Evolutionary conservation across 129 eudicot genomes (phyloP).

Genomic region (Daucus carota): DH1_v3.0 NC_030381.2:50481001-50481500

Average conservation of each 20-base stretch:
- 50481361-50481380: constrained; percentile 18
- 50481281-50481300: background rate
- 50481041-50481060: constrained; percentile 21
- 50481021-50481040: constrained; percentile 7
- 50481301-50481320: constrained; percentile 30
- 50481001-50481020: constrained; percentile 19
- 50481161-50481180: constrained; percentile 20
- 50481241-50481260: background rate
- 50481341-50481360: background rate
- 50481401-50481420: constrained; percentile 40
- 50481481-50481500: background rate
- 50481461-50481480: background rate
- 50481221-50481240: constrained; percentile 36
- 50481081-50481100: constrained; percentile 33
- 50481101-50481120: constrained; percentile 10
- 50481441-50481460: constrained; percentile 10
- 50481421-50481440: constrained; percentile 16
- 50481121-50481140: background rate
- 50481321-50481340: constrained; percentile 20
- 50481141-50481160: background rate
- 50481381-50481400: constrained; percentile 21
- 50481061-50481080: constrained; percentile 32
- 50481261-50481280: background rate
- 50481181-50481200: constrained; percentile 1
- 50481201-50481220: constrained; percentile 13